phyloP scores from a whole-genome alignment of 2,329 filamentous ascomycete genomes.

The Pestalotiopsis sp. region DNA sequence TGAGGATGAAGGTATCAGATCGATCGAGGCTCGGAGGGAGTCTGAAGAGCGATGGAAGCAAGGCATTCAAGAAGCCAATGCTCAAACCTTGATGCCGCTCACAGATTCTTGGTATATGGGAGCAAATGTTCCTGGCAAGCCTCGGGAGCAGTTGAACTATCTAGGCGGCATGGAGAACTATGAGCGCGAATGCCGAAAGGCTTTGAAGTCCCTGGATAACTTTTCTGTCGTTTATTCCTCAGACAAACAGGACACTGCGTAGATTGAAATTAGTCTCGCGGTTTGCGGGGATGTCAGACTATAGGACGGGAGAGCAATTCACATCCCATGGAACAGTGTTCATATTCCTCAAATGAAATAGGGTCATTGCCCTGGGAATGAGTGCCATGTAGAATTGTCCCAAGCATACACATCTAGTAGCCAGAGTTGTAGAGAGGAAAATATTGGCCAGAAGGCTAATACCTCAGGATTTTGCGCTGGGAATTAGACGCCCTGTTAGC shows the following conservation, averaged over 20 bases:
- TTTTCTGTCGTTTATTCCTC: neutral
- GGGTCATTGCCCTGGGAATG: no score
- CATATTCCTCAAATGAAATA: no score
- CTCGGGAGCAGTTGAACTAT: slow-evolving; percentile 5
- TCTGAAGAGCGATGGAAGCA: neutral
- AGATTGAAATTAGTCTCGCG: neutral
- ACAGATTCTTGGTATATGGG: slow-evolving; percentile 5
- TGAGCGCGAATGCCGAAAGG: neutral
- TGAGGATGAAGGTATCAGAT: neutral
- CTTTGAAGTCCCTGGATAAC: neutral
- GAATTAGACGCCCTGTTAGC: no score
- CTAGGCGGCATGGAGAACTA: neutral
- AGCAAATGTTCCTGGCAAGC: slow-evolving; percentile 1
- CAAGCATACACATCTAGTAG: no score
- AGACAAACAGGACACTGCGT: neutral
- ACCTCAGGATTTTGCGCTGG: no score
- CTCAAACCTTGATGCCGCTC: neutral
- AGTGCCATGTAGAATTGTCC: no score
- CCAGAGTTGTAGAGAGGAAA: no score
- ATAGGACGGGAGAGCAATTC: no score
- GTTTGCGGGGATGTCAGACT: no score
- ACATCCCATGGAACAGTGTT: no score
- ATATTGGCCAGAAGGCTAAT: no score
- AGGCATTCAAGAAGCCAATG: slow-evolving; percentile 4
- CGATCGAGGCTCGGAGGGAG: neutral